Base-by-base conservation (phyloP, 2,329 filamentous ascomycete genomes). In the Aspergillus sp. region DNA sequence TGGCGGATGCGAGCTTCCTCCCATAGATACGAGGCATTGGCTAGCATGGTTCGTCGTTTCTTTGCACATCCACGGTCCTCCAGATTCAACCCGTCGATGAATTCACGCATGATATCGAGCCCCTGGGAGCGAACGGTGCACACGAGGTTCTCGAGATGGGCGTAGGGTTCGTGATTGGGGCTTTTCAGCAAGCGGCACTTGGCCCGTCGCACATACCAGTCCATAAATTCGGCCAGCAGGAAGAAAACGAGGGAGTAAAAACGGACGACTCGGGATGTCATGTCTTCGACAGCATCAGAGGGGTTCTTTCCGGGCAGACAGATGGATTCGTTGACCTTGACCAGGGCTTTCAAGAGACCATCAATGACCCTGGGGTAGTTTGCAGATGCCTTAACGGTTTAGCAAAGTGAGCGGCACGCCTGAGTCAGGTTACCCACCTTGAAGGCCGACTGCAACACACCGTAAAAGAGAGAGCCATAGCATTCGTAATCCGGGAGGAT, bases 211-310 rank as follows among this genome's bases (percentile, higher is more conserved):
- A 63, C 56, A 56, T 68, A 69, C 60, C 65, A 68, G 48, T 68
- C 61, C 58, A 69, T 68, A 41, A 68, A 59, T 45, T 69, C 65
- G 17, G 61, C 60, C 3, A 70, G 51, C 20, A 67, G 62, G 48
- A 70, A 62, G 32, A 69, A 69, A 3, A 61, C 56, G 37, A 66
- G 52, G 5, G 64, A 55, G 50, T 70, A 70, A 22, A 68, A 58
- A 19, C 53, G 59, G 6, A 62, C 60, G 23, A 66, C 56, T 1
- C 48, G n/a, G 7, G 53, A 45, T 19, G 58, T 45, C 4, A 57
- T 55, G 9, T 56, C 49, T 10, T 51, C 50, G 17, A 45, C 43
- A 9, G 55, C 35, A 20, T 47, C 37, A n/a, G 48, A 23, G 3
- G 45, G 41, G 33, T 56, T 49, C n/a, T 49, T 45, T 27, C 43